Evolutionary conservation across 2,329 filamentous ascomycete species (phyloP), one percentile per base, ranked within the genome.

Genomic region (Massarina eburnea): DNA sequence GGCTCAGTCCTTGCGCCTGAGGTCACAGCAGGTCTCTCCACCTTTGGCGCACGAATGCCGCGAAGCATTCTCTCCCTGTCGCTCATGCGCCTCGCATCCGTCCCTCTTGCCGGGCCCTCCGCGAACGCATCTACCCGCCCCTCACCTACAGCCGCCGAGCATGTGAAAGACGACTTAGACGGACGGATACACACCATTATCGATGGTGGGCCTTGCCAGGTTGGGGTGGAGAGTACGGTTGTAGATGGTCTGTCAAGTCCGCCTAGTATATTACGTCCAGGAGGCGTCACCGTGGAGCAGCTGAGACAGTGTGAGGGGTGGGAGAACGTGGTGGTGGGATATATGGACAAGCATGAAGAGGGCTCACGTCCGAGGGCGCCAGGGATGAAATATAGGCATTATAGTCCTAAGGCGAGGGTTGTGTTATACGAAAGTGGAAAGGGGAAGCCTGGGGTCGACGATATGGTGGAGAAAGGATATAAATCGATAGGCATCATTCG

Each of bases 311-410:
- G 86, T 62, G 75, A 79, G 0, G 92, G 92, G 1, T 99, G 94
- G 92, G 86, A 91, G 65, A 73, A 81, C 30, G 88, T 90, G 1
- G 77, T 80, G 50, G 83, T 86, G 48, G 92, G 82, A 9, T 97
- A 96, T 70, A 84, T 86, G 62, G 90, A 96, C 60, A 79, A 80
- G 46, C 59, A 83, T 14, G 82, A 89, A 59, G 77, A 81, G 17
- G 85, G 81, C 3, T 82, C 80, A 40, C 61, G 57, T 44, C 94
- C 94, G 0, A 80, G 89, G 45, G 94, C 94, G 1, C 94, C 94
- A 0, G 94, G 94, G 1, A 99, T 99, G 94, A 99, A 99, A 72
- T 99, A 99, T 68, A 89, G 94, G 66, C 94, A 99, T 68, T 99
- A 99, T 64, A 95, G 91, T 34, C 94, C 94, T 1, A 89, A 85